phyloP scores from a whole-genome alignment of 202 grass and related monocot genomes.

The Elaeis oleifera region DNA sequence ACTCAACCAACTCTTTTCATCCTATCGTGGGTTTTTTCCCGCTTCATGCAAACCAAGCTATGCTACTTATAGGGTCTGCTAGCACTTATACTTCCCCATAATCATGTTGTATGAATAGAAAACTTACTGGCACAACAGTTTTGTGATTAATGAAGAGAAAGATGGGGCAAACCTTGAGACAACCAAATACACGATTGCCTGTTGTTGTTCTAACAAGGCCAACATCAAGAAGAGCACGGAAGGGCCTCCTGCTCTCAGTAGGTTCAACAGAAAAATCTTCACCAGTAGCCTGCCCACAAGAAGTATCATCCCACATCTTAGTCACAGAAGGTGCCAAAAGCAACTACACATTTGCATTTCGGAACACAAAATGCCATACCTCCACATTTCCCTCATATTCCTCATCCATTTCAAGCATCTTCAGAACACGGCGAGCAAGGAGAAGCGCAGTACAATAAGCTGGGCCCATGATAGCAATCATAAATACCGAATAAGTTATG shows the following conservation, averaged over 20 bases:
- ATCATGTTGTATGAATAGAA: too few relatives aligned
- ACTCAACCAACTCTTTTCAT: too few relatives aligned
- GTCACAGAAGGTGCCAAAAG: too few relatives aligned
- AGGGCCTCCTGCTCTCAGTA: conserved; percentile 10
- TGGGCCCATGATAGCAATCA: not conserved
- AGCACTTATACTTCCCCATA: too few relatives aligned
- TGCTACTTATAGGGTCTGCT: too few relatives aligned
- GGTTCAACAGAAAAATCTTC: conserved; percentile 22
- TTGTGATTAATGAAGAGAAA: too few relatives aligned
- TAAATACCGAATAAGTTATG: too few relatives aligned
- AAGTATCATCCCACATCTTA: too few relatives aligned
- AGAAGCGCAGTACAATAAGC: conserved; percentile 18
- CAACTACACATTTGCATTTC: too few relatives aligned
- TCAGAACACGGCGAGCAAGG: conserved; percentile 3
- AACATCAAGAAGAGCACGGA: conserved; percentile 19
- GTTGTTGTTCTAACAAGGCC: conserved; percentile 17
- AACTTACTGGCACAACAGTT: too few relatives aligned
- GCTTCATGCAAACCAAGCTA: too few relatives aligned
- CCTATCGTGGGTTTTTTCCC: too few relatives aligned
- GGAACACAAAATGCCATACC: not conserved
- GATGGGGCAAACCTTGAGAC: conserved; percentile 1
- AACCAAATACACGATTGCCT: conserved; percentile 12
- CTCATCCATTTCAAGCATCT: conserved; percentile 5
- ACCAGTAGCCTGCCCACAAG: not conserved
- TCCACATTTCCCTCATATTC: conserved; percentile 18